A percentile compares a stretch with the other conserved stretches of the same genome.
These are phyloP conservation scores for Cerrena zonata DNA, from an alignment of 1,284 basidiomycete genomes.

Conservation along the genomic window DNA sequence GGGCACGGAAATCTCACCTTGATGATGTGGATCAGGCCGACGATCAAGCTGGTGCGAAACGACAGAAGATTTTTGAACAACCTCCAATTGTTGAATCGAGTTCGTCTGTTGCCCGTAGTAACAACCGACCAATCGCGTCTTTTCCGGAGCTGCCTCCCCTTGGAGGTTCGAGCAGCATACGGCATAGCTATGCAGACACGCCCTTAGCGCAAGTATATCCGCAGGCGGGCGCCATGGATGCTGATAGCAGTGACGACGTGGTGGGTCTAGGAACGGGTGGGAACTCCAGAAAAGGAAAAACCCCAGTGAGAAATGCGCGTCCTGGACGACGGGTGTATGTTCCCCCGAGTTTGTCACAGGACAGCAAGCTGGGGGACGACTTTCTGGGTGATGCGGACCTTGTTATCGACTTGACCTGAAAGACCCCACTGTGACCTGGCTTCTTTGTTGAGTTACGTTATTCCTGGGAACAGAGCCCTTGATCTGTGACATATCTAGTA, in stretches of 20 bases:
- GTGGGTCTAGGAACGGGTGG: neutral
- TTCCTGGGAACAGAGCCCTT: too few species aligned
- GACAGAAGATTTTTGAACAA: neutral
- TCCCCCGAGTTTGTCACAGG: neutral
- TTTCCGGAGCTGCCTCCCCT: conserved; percentile 1
- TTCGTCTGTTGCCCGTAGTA: neutral
- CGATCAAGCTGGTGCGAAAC: neutral
- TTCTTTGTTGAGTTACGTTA: too few species aligned
- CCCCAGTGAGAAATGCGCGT: neutral
- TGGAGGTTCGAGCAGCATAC: too few species aligned
- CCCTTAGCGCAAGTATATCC: neutral
- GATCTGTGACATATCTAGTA: too few species aligned
- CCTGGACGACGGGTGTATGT: neutral
- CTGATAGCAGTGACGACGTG: neutral
- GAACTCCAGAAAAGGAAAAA: neutral
- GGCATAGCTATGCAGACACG: too few species aligned
- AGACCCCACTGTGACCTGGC: neutral
- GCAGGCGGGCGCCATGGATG: neutral
- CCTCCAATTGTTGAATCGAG: neutral
- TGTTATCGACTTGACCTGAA: conserved; percentile 1
- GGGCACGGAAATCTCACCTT: neutral
- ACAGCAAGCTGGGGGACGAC: neutral
- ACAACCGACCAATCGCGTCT: neutral
- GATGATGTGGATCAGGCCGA: neutral
- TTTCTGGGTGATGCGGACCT: neutral